These are phyloP conservation scores for Pachyrhizus erosus DNA, from an alignment of 306 rosid species.

Conservation along the genomic window DNA sequence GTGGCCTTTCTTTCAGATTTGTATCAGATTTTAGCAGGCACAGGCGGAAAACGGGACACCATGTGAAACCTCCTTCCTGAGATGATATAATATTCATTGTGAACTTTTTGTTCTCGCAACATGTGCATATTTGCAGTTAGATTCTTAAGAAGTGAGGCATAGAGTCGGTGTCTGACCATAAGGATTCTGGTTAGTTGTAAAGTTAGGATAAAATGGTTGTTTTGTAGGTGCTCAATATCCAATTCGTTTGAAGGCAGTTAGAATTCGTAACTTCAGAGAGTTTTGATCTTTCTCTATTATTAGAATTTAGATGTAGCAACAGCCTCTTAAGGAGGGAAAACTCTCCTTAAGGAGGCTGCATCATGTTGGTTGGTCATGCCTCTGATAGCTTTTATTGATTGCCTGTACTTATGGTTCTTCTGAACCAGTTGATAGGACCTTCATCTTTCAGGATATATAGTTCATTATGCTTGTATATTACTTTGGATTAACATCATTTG, in stretches of 20 bases:
- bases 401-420: conserved; percentile 40
- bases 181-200: conserved; percentile 57
- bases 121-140: conserved; percentile 54
- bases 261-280: conserved; percentile 42
- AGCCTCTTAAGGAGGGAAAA: conserved; percentile 43
- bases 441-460: conserved; percentile 39
- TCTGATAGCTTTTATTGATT: conserved; percentile 41
- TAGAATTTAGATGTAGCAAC: conserved; percentile 37
- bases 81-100: conserved; percentile 36
- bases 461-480: conserved; percentile 50
- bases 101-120: conserved; percentile 39
- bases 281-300: conserved; percentile 45
- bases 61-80: conserved; percentile 58
- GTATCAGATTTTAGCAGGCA: conserved; percentile 96
- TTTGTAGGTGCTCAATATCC: conserved; percentile 52
- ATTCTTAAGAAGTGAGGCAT: conserved; percentile 39
- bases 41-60: conserved; percentile 92
- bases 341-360: conserved; percentile 41
- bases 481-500: conserved; percentile 45
- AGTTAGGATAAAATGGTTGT: conserved; percentile 54
- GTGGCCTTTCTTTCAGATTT: conserved; percentile 92
- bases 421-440: conserved; percentile 35
- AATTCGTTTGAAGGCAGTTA: conserved; percentile 44
- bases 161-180: conserved; percentile 42
- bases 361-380: conserved; percentile 44